Percentiles rank a stretch among this genome's conserved stretches.
Evolutionary conservation across 768 basidiomycete species (phyloP).

Genomic region (Leccinellum albellum): DNA sequence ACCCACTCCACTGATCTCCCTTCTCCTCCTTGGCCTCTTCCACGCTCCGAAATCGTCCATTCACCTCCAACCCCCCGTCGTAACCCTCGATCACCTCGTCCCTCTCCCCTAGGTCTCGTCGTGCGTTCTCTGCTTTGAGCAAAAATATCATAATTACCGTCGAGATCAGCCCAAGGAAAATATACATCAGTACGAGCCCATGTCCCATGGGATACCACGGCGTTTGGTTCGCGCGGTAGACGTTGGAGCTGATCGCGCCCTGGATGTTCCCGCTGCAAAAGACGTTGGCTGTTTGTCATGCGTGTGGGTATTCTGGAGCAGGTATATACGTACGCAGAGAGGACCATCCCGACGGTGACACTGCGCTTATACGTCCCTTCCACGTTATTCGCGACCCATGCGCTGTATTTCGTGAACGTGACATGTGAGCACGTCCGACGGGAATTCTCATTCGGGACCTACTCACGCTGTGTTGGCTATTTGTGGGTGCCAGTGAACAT

Average conservation of each 20-base stretch:
- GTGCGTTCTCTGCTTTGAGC: constrained; percentile 61
- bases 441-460: background rate
- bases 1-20: constrained; percentile 75
- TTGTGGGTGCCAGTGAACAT: background rate
- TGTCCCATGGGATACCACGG: constrained; percentile 65
- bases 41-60: constrained; percentile 54
- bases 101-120: constrained; percentile 62
- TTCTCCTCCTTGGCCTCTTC: constrained; percentile 66
- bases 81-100: constrained; percentile 55
- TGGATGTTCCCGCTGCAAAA: constrained; percentile 62
- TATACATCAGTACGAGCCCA: constrained; percentile 70
- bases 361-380: constrained; percentile 77
- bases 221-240: constrained; percentile 64
- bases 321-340: constrained; percentile 48
- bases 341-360: constrained; percentile 66
- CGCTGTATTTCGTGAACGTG: constrained; percentile 23
- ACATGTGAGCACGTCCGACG: background rate
- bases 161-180: constrained; percentile 55
- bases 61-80: constrained; percentile 40
- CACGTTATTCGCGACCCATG: constrained; percentile 65
- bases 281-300: background rate
- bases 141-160: constrained; percentile 40
- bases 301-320: background rate
- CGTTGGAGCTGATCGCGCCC: constrained; percentile 71
- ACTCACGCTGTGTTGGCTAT: constrained; percentile 58